phyloP scores from a whole-genome alignment of 1,284 basidiomycete species.

The Fomitopsis schrenkii region DNA sequence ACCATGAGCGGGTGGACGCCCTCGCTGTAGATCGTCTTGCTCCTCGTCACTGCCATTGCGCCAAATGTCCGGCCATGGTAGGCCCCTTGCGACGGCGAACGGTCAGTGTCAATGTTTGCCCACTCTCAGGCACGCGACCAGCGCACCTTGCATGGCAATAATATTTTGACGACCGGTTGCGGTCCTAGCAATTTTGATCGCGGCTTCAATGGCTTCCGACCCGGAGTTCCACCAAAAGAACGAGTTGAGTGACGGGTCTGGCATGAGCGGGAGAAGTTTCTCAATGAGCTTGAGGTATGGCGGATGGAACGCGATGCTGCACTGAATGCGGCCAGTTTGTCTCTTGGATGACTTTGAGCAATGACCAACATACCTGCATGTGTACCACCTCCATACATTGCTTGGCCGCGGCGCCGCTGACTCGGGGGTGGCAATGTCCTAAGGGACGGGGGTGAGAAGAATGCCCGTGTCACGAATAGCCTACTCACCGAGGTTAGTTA shows the following conservation, averaged over 20 bases:
- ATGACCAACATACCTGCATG: constrained; percentile 48
- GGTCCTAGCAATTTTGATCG: constrained; percentile 76
- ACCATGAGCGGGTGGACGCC: constrained; percentile 83
- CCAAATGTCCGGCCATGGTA: constrained; percentile 89
- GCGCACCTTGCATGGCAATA: constrained; percentile 80
- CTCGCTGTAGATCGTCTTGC: constrained; percentile 88
- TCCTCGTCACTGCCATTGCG: constrained; percentile 84
- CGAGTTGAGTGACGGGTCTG: constrained; percentile 83
- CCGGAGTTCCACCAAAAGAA: constrained; percentile 98
- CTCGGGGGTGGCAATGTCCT: constrained; percentile 87
- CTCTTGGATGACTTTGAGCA: not conserved
- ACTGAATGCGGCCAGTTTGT: constrained; percentile 36
- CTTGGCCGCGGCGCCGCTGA: constrained; percentile 82
- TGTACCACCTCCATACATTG: constrained; percentile 84
- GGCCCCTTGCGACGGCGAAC: constrained; percentile 40
- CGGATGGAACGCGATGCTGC: constrained; percentile 74
- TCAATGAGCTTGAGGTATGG: constrained; percentile 79
- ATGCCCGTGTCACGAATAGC: constrained; percentile 9
- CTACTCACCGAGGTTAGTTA: constrained; percentile 66
- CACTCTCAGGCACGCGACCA: not conserved
- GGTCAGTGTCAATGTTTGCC: not conserved
- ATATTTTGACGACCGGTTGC: constrained; percentile 84
- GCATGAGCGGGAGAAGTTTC: constrained; percentile 77
- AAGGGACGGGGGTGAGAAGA: not conserved
- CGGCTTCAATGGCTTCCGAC: constrained; percentile 85